These are phyloP conservation scores for Thraustochytrium sp. DNA, from an alignment of 352 stramenopile species.

Conservation along the genomic window DNA sequence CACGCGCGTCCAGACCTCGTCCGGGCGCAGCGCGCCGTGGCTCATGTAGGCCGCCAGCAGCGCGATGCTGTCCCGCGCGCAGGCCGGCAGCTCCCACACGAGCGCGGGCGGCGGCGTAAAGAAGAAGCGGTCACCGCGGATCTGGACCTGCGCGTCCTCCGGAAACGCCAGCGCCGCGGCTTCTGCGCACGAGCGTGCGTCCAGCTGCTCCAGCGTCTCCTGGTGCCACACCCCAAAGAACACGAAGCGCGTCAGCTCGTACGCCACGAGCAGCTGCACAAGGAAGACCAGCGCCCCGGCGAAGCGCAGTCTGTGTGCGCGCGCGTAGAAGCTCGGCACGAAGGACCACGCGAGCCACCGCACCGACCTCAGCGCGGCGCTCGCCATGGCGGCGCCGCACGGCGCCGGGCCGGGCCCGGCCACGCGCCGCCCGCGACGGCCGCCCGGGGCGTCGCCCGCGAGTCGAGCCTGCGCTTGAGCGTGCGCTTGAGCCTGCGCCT, in stretches of 20 bases:
- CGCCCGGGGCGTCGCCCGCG: too few species aligned
- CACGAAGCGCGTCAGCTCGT: not conserved
- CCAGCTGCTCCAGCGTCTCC: not conserved
- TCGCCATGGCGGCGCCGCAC: too few species aligned
- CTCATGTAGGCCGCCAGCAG: conserved; percentile 22
- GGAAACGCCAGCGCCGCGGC: not conserved
- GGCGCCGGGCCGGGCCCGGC: too few species aligned
- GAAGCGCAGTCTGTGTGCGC: not conserved
- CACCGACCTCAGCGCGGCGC: too few species aligned
- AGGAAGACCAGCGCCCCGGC: not conserved
- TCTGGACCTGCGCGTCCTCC: not conserved
- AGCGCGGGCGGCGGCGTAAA: not conserved
- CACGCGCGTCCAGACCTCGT: conserved; percentile 11
- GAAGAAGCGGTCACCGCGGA: conserved; percentile 8
- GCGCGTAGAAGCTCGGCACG: not conserved
- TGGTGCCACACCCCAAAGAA: not conserved
- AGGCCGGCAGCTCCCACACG: not conserved
- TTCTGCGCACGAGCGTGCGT: not conserved
- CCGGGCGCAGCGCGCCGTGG: not conserved
- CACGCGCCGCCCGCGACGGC: too few species aligned
- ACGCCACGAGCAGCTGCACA: conserved; percentile 9
- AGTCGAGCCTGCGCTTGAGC: too few species aligned
- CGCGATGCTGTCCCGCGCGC: not conserved
- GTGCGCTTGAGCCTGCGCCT: too few species aligned
- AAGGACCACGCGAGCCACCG: not conserved